Evolutionary conservation across 2,329 filamentous ascomycete genomes (phyloP).

Genomic region (Cryphonectria carpinicola): DNA sequence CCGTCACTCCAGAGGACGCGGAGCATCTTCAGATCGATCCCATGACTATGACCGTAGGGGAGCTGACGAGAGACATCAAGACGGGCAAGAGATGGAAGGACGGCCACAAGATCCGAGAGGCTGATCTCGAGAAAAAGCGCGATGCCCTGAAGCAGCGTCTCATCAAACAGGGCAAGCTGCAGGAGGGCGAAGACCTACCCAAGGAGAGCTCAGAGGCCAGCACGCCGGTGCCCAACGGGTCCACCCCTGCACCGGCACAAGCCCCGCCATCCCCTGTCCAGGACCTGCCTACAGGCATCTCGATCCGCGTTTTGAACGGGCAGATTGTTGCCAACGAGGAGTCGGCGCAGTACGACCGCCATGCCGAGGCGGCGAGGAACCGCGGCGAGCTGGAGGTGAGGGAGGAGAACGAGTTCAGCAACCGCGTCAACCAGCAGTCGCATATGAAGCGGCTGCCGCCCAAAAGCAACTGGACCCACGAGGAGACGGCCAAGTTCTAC

Average conservation of each 20-base stretch:
- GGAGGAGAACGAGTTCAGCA: conserved; percentile 80
- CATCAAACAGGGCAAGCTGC: conserved; percentile 25
- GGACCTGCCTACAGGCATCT: conserved; percentile 20
- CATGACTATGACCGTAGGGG: conserved; percentile 70
- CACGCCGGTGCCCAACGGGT: conserved; percentile 26
- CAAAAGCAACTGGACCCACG: conserved; percentile 71
- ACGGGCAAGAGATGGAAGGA: conserved; percentile 59
- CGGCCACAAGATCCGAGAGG: conserved; percentile 70
- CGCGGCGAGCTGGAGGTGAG: conserved; percentile 62
- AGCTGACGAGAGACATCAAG: conserved; percentile 69
- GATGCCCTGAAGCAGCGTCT: conserved; percentile 36
- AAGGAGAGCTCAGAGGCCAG: conserved; percentile 29
- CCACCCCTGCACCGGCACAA: conserved; percentile 30
- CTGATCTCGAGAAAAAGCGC: conserved; percentile 70
- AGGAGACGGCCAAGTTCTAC: conserved; percentile 77
- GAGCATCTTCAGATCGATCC: conserved; percentile 67
- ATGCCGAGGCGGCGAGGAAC: conserved; percentile 61
- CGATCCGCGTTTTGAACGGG: conserved; percentile 69
- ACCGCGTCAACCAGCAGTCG: conserved; percentile 69
- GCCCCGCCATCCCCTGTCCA: conserved; percentile 29
- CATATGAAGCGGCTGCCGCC: conserved; percentile 66
- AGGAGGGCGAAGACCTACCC: conserved; percentile 19
- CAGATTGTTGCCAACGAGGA: conserved; percentile 72
- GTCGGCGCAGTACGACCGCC: conserved; percentile 70
- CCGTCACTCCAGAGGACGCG: conserved; percentile 65